Percentiles rank a stretch among this genome's conserved stretches.
These are phyloP conservation scores for Lachancea waltii DNA, from an alignment of 805 yeast species.

Conservation along the genomic window DNA sequence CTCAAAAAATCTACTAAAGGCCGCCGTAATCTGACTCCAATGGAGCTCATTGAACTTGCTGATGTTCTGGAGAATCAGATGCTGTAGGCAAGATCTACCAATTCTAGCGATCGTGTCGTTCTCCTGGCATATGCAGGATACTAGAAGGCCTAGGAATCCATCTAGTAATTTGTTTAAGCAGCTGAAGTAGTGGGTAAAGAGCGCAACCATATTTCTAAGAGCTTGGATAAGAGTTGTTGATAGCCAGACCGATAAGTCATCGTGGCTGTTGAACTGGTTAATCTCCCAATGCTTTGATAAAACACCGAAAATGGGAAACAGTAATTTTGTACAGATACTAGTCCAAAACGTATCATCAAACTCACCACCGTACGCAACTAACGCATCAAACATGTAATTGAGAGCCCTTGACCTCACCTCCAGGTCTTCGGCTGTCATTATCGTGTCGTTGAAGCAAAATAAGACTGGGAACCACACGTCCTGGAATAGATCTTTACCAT, in stretches of 20 bases:
- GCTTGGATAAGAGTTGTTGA: constrained; percentile 96
- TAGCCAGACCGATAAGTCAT: constrained; percentile 90
- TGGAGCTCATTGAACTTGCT: constrained; percentile 54
- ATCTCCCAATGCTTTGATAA: constrained; percentile 71
- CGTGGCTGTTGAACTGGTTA: constrained; percentile 60
- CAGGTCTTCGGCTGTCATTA: constrained; percentile 88
- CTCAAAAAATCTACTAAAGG: constrained; percentile 65
- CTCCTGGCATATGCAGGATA: constrained; percentile 90
- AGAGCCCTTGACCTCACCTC: constrained; percentile 91
- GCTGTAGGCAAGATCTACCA: constrained; percentile 84
- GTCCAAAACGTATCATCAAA: constrained; percentile 81
- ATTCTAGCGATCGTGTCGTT: constrained; percentile 94
- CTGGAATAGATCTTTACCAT: constrained; percentile 39
- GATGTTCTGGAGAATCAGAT: constrained; percentile 70
- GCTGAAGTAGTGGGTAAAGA: constrained; percentile 78
- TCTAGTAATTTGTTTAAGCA: constrained; percentile 67
- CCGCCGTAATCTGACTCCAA: constrained; percentile 65
- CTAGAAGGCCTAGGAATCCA: constrained; percentile 69
- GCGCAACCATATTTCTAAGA: constrained; percentile 73
- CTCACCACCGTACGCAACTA: constrained; percentile 70
- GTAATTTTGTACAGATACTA: constrained; percentile 61
- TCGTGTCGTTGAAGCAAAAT: constrained; percentile 76
- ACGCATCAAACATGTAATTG: constrained; percentile 71
- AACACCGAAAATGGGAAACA: constrained; percentile 87
- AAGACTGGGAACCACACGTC: constrained; percentile 84